These are phyloP conservation scores for Jackrogersella multiformis DNA, from an alignment of 495 filamentous ascomycete species.

Conservation along the genomic window DNA sequence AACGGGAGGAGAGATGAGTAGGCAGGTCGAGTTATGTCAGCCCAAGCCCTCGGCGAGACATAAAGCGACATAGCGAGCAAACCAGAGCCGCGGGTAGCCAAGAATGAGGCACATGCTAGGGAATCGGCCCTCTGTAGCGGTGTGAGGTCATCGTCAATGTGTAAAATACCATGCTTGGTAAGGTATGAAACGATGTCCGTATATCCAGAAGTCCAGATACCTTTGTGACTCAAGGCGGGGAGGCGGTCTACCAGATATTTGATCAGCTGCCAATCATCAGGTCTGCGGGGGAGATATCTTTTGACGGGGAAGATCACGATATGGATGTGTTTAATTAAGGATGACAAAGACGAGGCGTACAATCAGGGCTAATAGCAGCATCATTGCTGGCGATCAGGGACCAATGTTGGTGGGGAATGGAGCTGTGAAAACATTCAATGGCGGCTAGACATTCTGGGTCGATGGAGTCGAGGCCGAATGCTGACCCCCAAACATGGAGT, in stretches of 20 bases:
- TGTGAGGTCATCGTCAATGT: conserved; percentile 67
- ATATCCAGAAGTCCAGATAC: conserved; percentile 74
- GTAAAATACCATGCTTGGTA: conserved; percentile 65
- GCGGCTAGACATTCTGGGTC: conserved; percentile 86
- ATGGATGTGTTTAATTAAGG: conserved; percentile 22
- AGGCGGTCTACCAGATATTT: conserved; percentile 67
- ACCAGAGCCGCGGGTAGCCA: conserved; percentile 69
- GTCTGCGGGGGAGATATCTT: conserved; percentile 16
- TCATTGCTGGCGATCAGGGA: conserved; percentile 78
- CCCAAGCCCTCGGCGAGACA: conserved; percentile 86
- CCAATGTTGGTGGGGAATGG: conserved; percentile 71
- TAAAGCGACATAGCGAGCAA: conserved; percentile 86
- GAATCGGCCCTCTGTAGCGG: conserved; percentile 75
- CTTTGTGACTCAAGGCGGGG: conserved; percentile 73
- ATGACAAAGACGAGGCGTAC: conserved; percentile 59
- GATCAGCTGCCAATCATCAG: conserved; percentile 27
- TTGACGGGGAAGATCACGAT: conserved; percentile 32
- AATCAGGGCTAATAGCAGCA: conserved; percentile 75
- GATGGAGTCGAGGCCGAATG: conserved; percentile 85
- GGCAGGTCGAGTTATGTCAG: conserved; percentile 72
- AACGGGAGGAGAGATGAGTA: conserved; percentile 80
- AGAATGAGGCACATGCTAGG: conserved; percentile 73
- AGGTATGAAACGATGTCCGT: conserved; percentile 78
- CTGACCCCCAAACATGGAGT: conserved; percentile 92
- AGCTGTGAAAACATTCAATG: conserved; percentile 73